Evolutionary conservation across 2,329 filamentous ascomycete genomes (phyloP), one percentile per base, ranked within the genome.

Genomic region (Penicillium sp.): DNA sequence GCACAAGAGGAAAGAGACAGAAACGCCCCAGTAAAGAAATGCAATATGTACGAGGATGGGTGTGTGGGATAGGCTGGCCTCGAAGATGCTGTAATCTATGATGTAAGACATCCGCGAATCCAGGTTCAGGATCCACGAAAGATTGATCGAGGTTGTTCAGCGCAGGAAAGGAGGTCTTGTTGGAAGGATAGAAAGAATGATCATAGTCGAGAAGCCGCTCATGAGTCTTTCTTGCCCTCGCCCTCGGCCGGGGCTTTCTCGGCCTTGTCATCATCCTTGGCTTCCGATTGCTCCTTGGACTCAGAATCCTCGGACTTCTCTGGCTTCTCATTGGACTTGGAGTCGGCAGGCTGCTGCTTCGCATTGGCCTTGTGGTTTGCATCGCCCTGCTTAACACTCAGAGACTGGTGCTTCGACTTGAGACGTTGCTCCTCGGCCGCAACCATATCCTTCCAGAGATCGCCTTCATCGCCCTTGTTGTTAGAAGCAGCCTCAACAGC

Each of bases 401-500:
- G 42, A n/a, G 56, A 51, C 43, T 60, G 47, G 32, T 70, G 60
- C 43, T 66, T 62, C 12, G 57, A 53, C 51, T 68, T 69, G 39
- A 72, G 49, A 27, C 68, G 58, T 38, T 66, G 44, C 53, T 72
- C 69, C 52, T 72, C 67, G 4, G 64, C 65, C 36, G 63, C 67
- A 42, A 72, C 67, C 69, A 72, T 72, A 35, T 72, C 68, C 59
- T 66, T 92, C 92, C 92, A 98, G 56, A 95, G 75, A 65, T 96
- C 89, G 70, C 94, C 85, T 30, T 87, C 85, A 60, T 82, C 76
- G 47, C 85, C 75, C 8, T 13, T 36, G 3, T 9, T 16, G 72
- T 93, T 90, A 76, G 93, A 85, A 51, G 93, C 85, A 51, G 88
- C 62, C 55, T 84, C 74, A 75, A 87, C 84, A 66, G 89, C 85